These are phyloP conservation scores for Tetrapyrgos nigripes DNA, from an alignment of 1,284 basidiomycete genomes.

Conservation along the genomic window DNA sequence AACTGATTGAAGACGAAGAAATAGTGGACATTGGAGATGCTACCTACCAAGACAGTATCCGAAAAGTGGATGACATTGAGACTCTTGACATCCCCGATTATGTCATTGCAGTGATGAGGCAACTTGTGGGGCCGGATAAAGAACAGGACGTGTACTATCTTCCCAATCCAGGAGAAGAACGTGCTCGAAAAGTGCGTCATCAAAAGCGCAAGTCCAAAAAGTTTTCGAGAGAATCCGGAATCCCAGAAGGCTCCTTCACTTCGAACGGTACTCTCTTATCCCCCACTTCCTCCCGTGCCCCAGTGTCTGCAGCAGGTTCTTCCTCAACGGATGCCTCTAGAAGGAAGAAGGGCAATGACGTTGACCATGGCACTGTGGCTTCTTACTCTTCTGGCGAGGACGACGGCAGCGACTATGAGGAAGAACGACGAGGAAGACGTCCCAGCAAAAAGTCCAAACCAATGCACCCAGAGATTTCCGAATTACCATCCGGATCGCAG, in stretches of 20 bases:
- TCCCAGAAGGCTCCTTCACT: constrained; percentile 25
- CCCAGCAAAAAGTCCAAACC: not conserved
- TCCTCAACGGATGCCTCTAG: constrained; percentile 31
- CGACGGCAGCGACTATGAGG: constrained; percentile 20
- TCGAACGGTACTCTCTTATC: constrained; percentile 28
- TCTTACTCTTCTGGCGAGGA: constrained; percentile 31
- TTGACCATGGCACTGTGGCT: constrained; percentile 21
- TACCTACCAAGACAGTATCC: constrained; percentile 51
- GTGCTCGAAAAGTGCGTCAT: constrained; percentile 29
- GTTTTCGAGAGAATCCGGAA: constrained; percentile 17
- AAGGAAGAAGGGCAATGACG: constrained; percentile 22
- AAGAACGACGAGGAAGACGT: not conserved
- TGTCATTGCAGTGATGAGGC: constrained; percentile 58
- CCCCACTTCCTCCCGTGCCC: constrained; percentile 32
- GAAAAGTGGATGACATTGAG: constrained; percentile 56
- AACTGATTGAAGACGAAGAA: constrained; percentile 62
- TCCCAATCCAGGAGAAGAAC: constrained; percentile 48
- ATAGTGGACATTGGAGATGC: constrained; percentile 66
- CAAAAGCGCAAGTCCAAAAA: constrained; percentile 15
- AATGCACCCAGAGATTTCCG: constrained; percentile 11
- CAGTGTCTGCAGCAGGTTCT: constrained; percentile 34
- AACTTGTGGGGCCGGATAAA: constrained; percentile 66
- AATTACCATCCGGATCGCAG: not conserved
- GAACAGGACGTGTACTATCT: constrained; percentile 71
- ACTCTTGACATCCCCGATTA: constrained; percentile 55